Evolutionary conservation across 192 early-diverging fungal species (phyloP), one percentile per base, ranked within the genome.

Genomic region (Entrophospora sp.): DNA sequence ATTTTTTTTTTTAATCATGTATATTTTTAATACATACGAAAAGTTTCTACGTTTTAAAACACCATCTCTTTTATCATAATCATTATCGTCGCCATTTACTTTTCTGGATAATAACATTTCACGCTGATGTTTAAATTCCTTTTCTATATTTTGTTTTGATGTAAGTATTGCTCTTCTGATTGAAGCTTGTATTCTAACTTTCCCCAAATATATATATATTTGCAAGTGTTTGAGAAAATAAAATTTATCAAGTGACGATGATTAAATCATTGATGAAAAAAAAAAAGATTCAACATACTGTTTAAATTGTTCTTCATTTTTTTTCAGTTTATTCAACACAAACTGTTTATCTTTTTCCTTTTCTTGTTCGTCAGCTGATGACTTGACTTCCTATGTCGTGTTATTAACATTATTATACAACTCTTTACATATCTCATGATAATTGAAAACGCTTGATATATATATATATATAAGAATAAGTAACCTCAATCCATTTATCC

Each of bases 61-160:
- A 20, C 20, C 49, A 31, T 66, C 64, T 49, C 49, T 53, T 70
- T 46, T 53, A 37, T 49, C 79, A 46, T 40, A 56, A 53, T 69
- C 75, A 60, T 64, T 79, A 59, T 72, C 79, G 72, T 77, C 43
- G 44, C 66, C 65, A 59, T 75, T 56, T 37, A 73, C 72, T n/a
- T n/a, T n/a, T n/a, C n/a, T n/a, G n/a, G n/a, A n/a, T 37, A 77
- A 52, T 35, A 78, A 61, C 53, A 78, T 62, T 43, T 79, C 68
- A 25, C 83, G 66, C 42, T 81, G 74, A 45, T 48, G 61, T 38
- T 73, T 76, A 12, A 81, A 74, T 25, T 75, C 64, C 7, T 65
- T 64, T 18, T 80, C 80, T 2, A 83, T 68, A 10, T 77, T 72
- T 32, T 79, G 76, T 57, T 82, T 82, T 6, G 83, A 79, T 25